These are phyloP conservation scores for Hibiscus tridactylites DNA, from an alignment of 345 rosid genomes.

Conservation along the genomic window DNA sequence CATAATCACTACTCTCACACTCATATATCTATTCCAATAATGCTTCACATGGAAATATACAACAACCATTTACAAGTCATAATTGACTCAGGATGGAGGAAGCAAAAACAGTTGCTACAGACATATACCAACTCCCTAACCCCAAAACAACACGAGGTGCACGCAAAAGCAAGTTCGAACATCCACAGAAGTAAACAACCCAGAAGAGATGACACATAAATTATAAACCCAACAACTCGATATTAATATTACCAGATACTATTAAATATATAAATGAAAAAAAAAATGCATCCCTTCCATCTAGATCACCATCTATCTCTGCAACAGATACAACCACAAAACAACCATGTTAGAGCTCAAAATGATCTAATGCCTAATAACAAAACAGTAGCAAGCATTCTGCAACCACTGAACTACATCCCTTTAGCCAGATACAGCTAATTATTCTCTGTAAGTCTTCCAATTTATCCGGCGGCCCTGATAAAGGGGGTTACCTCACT, in stretches of 20 bases:
- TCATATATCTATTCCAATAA: neutral
- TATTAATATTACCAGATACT: slow-evolving; percentile 1
- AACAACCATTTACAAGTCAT: neutral
- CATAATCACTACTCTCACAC: neutral
- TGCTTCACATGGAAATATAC: neutral
- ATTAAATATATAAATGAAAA: neutral
- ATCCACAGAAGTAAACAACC: neutral
- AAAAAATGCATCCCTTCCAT: slow-evolving; percentile 44
- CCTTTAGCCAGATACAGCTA: slow-evolving; percentile 66
- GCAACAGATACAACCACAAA: slow-evolving; percentile 18
- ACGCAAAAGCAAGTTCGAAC: neutral
- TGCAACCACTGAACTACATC: slow-evolving; percentile 14
- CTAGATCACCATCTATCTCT: slow-evolving; percentile 56
- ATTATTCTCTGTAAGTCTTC: slow-evolving; percentile 87
- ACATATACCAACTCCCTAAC: neutral
- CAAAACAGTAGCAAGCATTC: neutral
- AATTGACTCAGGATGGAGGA: neutral
- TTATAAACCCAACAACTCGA: neutral
- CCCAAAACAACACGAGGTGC: no score
- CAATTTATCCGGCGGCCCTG: slow-evolving; percentile 82
- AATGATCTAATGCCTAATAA: neutral
- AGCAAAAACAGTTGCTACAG: neutral
- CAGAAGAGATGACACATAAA: no score
- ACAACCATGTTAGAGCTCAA: slow-evolving; percentile 21
- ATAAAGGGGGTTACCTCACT: slow-evolving; percentile 62